Base-by-base conservation (phyloP, 768 basidiomycete species). In the Lactarius psammicola region DNA sequence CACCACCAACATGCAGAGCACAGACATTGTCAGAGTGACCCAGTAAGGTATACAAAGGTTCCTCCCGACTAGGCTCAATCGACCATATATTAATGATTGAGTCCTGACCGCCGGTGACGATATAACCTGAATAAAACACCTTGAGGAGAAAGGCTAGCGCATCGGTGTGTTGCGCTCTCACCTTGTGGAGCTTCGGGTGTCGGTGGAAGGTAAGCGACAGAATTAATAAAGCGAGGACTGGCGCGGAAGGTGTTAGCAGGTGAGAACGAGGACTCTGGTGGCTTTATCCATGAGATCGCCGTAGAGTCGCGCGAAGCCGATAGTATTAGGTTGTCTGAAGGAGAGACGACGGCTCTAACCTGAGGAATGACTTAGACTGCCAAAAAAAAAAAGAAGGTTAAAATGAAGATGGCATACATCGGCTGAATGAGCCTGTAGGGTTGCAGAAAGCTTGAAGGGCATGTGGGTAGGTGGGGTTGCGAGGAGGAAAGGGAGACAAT, bases 11-110 rank as follows among this genome's bases (percentile, higher is more conserved):
- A 72, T 92, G 83, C 63, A 99, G 79, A 26, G 92, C 83, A 75
- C 95, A 98, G 40, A 98, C 85, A 74, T 98, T 98, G 56, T 89
- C 87, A 15, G 86, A 84, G 75, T 99, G 97, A 28, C 96, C 97
- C 40, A 98, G 74, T 31, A 98, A 82, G 26, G 87, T 85, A 78
- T 88, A 91, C 71, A 85, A 81, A 26, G 96, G 94, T 65, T 95
- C 89, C 63, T 85, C 84, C 70, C 80, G 83, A 20, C 81, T 75
- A 38, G 78, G 75, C n/a, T 77, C 76, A 46, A 92, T 80, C 46
- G 86, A 80, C 72, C 91, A 98, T 18, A 94, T 80, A 69, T 94
- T 93, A 77, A 98, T 85, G 49, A 94, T 83, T 26, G 87, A 85
- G 73, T 97, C 95, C 75, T 95, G 92, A 0, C 94, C 92, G 18